Evolutionary conservation across 2,329 filamentous ascomycete species (phyloP).

Genomic region (Sarocladiaceae sp.): DNA sequence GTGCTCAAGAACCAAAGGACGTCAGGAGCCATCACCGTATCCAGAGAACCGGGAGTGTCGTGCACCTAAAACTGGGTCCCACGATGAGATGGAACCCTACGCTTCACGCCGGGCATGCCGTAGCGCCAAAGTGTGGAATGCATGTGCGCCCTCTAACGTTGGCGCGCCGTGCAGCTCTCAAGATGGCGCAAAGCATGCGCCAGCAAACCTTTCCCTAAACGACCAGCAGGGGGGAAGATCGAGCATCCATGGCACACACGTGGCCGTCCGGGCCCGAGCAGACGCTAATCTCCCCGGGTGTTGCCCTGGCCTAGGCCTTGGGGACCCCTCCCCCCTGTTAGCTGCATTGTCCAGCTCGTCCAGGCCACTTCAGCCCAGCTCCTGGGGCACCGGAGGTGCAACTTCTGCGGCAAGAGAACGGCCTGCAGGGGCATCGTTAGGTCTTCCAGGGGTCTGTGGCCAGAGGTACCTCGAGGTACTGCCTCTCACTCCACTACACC

Average conservation of each 20-base stretch:
- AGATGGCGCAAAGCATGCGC: background rate
- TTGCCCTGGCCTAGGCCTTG: background rate
- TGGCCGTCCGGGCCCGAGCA: slow-evolving; percentile 14
- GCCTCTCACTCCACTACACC: background rate
- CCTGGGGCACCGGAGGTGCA: background rate
- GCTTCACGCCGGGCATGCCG: slow-evolving; percentile 1
- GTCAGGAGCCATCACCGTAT: background rate
- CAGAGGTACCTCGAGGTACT: slow-evolving; percentile 3
- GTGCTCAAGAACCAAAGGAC: background rate
- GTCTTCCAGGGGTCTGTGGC: background rate
- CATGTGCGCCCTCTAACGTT: background rate
- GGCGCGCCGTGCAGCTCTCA: background rate
- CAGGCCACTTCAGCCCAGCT: background rate
- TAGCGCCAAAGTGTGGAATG: slow-evolving; percentile 7
- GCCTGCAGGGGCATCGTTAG: background rate
- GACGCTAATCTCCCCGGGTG: slow-evolving; percentile 8
- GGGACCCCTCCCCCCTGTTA: background rate
- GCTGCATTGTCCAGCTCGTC: background rate
- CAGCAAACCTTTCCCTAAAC: background rate
- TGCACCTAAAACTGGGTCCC: background rate
- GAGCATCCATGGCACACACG: slow-evolving; percentile 11
- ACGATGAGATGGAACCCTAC: background rate
- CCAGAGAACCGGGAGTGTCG: background rate
- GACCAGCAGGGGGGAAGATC: slow-evolving; percentile 1
- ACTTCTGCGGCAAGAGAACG: background rate